phyloP scores from a whole-genome alignment of 2,329 filamentous ascomycete species.

The Paraphoma chrysanthemicola region DNA sequence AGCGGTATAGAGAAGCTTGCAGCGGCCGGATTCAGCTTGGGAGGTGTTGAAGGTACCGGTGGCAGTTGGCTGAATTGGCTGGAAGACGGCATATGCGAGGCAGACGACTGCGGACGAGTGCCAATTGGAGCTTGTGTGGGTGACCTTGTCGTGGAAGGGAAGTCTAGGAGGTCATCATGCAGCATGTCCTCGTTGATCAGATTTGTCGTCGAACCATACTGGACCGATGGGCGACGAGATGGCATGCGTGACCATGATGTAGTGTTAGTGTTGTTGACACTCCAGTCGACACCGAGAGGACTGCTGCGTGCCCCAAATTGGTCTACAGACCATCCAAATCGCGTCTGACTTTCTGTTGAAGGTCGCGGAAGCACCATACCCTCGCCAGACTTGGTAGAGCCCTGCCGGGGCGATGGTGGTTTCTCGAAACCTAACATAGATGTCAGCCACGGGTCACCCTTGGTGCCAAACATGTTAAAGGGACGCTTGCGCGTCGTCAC shows the following conservation, averaged over 20 bases:
- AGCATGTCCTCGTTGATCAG: slow-evolving; percentile 59
- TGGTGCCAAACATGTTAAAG: slow-evolving; percentile 60
- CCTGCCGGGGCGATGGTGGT: slow-evolving; percentile 65
- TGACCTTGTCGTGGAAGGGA: slow-evolving; percentile 56
- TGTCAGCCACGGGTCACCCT: slow-evolving; percentile 59
- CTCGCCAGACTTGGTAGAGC: slow-evolving; percentile 68
- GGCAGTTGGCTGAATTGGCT: slow-evolving; percentile 21
- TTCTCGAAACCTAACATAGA: slow-evolving; percentile 48
- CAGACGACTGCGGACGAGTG: slow-evolving; percentile 70
- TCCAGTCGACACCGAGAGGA: slow-evolving; percentile 52
- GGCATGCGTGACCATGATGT: slow-evolving; percentile 75
- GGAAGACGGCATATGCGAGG: slow-evolving; percentile 53
- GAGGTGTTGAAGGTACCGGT: slow-evolving; percentile 56
- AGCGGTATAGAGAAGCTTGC: slow-evolving; percentile 74
- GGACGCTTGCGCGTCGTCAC: slow-evolving; percentile 53
- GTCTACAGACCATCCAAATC: slow-evolving; percentile 47
- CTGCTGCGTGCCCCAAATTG: slow-evolving; percentile 50
- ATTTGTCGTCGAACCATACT: slow-evolving; percentile 75
- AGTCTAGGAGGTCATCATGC: slow-evolving; percentile 59
- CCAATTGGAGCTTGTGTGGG: slow-evolving; percentile 75
- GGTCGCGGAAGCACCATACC: slow-evolving; percentile 44
- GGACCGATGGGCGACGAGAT: slow-evolving; percentile 81
- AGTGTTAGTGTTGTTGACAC: slow-evolving; percentile 43
- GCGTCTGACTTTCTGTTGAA: slow-evolving; percentile 47
- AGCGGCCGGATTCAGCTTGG: slow-evolving; percentile 80